Base-by-base conservation (phyloP, 2,329 filamentous ascomycete species). In the Calonectria crousiana region DNA sequence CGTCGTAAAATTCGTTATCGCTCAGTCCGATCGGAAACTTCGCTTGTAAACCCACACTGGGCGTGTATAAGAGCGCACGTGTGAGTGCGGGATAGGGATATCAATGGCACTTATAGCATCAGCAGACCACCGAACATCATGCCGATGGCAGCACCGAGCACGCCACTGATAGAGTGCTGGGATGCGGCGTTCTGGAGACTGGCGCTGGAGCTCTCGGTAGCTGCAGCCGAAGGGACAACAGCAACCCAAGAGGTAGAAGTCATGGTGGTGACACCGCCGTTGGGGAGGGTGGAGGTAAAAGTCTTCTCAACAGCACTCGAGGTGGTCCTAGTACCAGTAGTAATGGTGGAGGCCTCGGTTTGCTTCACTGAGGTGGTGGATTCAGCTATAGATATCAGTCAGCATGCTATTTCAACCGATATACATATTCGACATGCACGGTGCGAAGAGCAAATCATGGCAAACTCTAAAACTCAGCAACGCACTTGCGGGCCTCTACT, bases 161-260 rank as follows among this genome's bases (percentile, higher is more conserved):
- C 53, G 13, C 81, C 70, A 41, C 77, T 75, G 36, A 75, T 76
- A 4, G 79, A 79, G 44, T 73, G 74, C 28, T 74, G 78, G 14
- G 75, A 74, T 23, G 84, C 85, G 5, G 78, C 83, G 75, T 85
- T 85, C 76, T 88, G 86, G 36, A 88, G 80, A 36, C 80, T 81
- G 44, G 85, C 83, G 51, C 81, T 79, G 69, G 77, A 77, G 72
- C 75, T 75, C 20, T 75, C 74, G n/a, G 82, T 81, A 13, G 82
- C 69, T 36, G 81, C 76, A 28, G 80, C 76, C 0, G 84, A 82
- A 1, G 87, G 85, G 14, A 85, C 83, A 49, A 87, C 86, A 28
- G 84, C 85, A 3, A 90, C 88, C 79, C 84, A 88, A 0, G 88
- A 88, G 1, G 88, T 90, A n/a, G 85, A 85, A 14, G 88, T 90